Base-by-base conservation (phyloP, 306 rosid genomes). In the Trifolium subterraneum region DNA sequence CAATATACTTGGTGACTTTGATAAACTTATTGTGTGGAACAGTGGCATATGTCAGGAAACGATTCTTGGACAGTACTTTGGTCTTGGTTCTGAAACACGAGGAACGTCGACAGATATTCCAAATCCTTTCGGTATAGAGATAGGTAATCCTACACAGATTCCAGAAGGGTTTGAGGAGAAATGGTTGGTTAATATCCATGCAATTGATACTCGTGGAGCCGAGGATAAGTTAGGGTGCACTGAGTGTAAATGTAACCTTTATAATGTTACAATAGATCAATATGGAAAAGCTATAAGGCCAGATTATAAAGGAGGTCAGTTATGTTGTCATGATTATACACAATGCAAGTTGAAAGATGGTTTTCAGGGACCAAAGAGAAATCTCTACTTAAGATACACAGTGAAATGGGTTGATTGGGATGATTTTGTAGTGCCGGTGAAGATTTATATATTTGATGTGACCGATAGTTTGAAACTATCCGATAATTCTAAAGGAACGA, bases 371-470 rank as follows among this genome's bases (percentile, higher is more conserved):
- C 81, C 68, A 25, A 78, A 78, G 78, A 84, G 89, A 80, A 82
- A 64, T 44, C 87, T 93, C 31, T 90, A 84, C 79, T 12, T 93
- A 56, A 87, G 75, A 82, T 93, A 90, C 75, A 90, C 91, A 0
- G 87, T 93, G 23, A 76, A 86, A 75, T 93, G 96, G 98, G 72
- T 87, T 18, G 95, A 90, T 18, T 93, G 98, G 98, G 76, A 83
- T 64, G 79, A 85, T 39, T 74, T n/a, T 8, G 11, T 90, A 0
- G 80, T 93, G 78, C 97, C 97, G 12, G 85, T 86, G 2, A 79
- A 84, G 79, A 80, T 88, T 31, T 91, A 82, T 64, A 80, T 88
- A 69, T 12, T 87, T 9, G 92, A 91, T 58, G 89, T 72, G 20
- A 87, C 97, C 42, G 93, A 88, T 80, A 78, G 62, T 38, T 60